Conservation (phyloP, 2,329 filamentous ascomycete species). For the Neofusicoccum umdonicola region DNA sequence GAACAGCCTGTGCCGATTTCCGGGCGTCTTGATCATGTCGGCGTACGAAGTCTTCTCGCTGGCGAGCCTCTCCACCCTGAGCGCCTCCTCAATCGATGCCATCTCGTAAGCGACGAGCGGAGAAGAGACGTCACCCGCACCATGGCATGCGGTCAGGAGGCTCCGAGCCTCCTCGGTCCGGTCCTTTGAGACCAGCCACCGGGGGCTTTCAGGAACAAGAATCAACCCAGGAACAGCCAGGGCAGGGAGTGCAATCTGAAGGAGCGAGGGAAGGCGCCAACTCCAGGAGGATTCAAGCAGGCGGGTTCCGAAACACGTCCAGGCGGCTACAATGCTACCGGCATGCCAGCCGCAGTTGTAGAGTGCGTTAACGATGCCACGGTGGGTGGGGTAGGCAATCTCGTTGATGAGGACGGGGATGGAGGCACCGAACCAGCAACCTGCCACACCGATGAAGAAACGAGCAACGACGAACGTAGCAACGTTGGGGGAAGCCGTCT, state of each 20-base stretch:
- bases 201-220: slow-evolving; percentile 55
- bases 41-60: slow-evolving; percentile 44
- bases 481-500: background rate
- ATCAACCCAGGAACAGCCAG: slow-evolving; percentile 43
- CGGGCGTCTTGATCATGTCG: slow-evolving; percentile 48
- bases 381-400: slow-evolving; percentile 43
- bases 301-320: slow-evolving; percentile 46
- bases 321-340: slow-evolving; percentile 46
- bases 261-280: slow-evolving; percentile 31
- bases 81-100: slow-evolving; percentile 51
- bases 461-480: slow-evolving; percentile 58
- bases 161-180: slow-evolving; percentile 46
- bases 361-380: slow-evolving; percentile 33
- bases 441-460: slow-evolving; percentile 65
- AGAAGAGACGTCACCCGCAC: slow-evolving; percentile 45
- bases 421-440: slow-evolving; percentile 61
- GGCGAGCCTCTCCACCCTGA: slow-evolving; percentile 49
- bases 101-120: slow-evolving; percentile 49
- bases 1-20: slow-evolving; percentile 54
- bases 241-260: slow-evolving; percentile 50
- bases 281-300: slow-evolving; percentile 44
- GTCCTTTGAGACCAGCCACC: slow-evolving; percentile 51
- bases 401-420: slow-evolving; percentile 45
- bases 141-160: slow-evolving; percentile 54
- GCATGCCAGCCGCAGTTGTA: slow-evolving; percentile 38